Evolutionary conservation across 495 filamentous ascomycete species (phyloP).

Genomic region (Aspergillus sparsus): DNA sequence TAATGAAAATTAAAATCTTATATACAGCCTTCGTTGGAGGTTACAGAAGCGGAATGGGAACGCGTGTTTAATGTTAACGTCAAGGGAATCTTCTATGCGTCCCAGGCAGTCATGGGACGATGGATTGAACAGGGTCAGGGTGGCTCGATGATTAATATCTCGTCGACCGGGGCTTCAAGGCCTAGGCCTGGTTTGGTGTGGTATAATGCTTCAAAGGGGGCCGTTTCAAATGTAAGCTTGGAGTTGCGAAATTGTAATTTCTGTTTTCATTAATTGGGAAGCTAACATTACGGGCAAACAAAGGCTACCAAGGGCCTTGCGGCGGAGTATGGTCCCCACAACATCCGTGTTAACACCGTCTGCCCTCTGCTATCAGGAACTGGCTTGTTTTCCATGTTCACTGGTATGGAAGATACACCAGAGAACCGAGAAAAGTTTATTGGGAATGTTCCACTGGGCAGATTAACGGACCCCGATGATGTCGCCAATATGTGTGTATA

Average conservation of each 20-base stretch:
- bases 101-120: conserved; percentile 53
- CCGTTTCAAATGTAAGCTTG: conserved; percentile 58
- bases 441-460: conserved; percentile 64
- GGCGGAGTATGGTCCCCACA: conserved; percentile 64
- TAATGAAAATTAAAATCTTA: conserved; percentile 2
- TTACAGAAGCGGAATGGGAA: conserved; percentile 68
- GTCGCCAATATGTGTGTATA: conserved; percentile 67
- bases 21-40: conserved; percentile 54
- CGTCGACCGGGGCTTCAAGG: conserved; percentile 61
- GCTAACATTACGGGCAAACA: not conserved
- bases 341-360: conserved; percentile 66
- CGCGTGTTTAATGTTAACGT: conserved; percentile 64
- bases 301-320: conserved; percentile 66
- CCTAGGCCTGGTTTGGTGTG: conserved; percentile 68
- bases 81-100: conserved; percentile 62
- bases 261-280: not conserved
- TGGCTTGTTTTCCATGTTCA: conserved; percentile 65
- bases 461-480: conserved; percentile 63
- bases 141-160: conserved; percentile 66
- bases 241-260: conserved; percentile 3
- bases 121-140: conserved; percentile 58
- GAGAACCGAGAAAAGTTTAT: conserved; percentile 70
- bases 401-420: conserved; percentile 64
- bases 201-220: conserved; percentile 71
- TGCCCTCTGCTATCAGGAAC: conserved; percentile 63